Evolutionary conservation across 1,139 yeast genomes (phyloP), one percentile per base, ranked within the genome.

Genomic region (Kodamaea fungicola): DNA sequence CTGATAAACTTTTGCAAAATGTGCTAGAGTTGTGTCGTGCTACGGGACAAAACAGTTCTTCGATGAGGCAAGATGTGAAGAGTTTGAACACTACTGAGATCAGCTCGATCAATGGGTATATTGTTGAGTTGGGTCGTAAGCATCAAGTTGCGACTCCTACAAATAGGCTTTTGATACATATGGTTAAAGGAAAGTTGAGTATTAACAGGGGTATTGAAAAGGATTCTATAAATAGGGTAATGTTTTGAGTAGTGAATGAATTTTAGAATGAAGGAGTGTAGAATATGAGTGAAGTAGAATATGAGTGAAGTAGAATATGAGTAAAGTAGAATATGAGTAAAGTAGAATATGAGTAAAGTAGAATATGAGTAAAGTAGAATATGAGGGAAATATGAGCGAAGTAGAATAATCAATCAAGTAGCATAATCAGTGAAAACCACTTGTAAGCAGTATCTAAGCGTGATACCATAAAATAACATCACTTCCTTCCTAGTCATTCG

Each of bases 11-110:
- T 45, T 51, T 74, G 13, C 57, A 66, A 22, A 57, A 70, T 3
- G 83, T 83, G 6, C 43, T 64, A 12, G 66, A 71, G 3, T 74
- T 76, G 8, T 64, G 78, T 29, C 59, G 70, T 41, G 34, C 51
- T 27, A 72, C 82, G 19, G 71, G 75, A 0, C 58, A 68, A 33
- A 92, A 89, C 60, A 78, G 83, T 37, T 80, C 94, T 7, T 86
- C 96, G 2, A 92, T 90, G 97, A 73, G 95, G 50, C 88, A 85
- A 47, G 97, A 90, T 51, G 71, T 84, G 2, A 57, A 76, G 32
- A 66, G 72, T 44, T 64, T 78, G 37, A 71, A 80, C 45, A 69
- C 67, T 21, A 83, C 95, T 0, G 98, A 90, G 54, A 75, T 90
- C 23, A 83, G 82, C 42, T 83, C 75, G 57, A 80, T 90, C 42